Conservation (phyloP, 495 filamentous ascomycete species). For the Neurospora sp. region DNA sequence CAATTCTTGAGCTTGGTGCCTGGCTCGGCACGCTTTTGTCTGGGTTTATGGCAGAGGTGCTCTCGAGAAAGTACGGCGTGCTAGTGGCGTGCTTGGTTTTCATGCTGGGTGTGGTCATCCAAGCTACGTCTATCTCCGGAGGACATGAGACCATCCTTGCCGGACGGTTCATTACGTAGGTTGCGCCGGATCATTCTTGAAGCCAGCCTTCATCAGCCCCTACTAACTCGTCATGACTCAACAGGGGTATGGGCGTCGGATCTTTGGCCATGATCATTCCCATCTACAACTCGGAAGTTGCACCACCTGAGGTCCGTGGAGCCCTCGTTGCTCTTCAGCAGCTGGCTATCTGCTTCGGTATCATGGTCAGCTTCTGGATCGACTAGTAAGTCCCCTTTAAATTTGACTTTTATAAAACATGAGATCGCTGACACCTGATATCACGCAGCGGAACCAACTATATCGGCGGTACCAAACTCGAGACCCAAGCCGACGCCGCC, state of each 20-base stretch:
- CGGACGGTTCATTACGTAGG: conserved; percentile 62
- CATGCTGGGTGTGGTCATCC: conserved; percentile 65
- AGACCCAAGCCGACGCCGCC: conserved; percentile 52
- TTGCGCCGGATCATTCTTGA: background rate
- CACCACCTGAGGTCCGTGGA: conserved; percentile 50
- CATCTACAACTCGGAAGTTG: conserved; percentile 63
- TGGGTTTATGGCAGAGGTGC: conserved; percentile 62
- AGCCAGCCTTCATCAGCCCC: background rate
- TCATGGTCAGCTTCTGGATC: conserved; percentile 80
- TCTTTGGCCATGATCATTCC: conserved; percentile 56
- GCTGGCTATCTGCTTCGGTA: conserved; percentile 72
- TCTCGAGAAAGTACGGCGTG: conserved; percentile 67
- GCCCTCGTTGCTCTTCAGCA: conserved; percentile 71
- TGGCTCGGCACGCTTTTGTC: conserved; percentile 71
- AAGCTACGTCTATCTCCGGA: conserved; percentile 47
- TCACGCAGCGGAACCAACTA: conserved; percentile 50
- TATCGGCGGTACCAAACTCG: conserved; percentile 58
- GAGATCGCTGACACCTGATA: background rate
- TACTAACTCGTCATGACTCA: background rate
- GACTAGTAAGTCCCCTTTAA: conserved; percentile 40
- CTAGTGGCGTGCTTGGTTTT: conserved; percentile 64
- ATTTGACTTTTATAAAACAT: conserved; percentile 9
- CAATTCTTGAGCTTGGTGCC: conserved; percentile 73
- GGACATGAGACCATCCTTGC: conserved; percentile 54
- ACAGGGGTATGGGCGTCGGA: conserved; percentile 57